Evolutionary conservation across 2,329 filamentous ascomycete species (phyloP).

Genomic region (Apiospora rasikravindrae): DNA sequence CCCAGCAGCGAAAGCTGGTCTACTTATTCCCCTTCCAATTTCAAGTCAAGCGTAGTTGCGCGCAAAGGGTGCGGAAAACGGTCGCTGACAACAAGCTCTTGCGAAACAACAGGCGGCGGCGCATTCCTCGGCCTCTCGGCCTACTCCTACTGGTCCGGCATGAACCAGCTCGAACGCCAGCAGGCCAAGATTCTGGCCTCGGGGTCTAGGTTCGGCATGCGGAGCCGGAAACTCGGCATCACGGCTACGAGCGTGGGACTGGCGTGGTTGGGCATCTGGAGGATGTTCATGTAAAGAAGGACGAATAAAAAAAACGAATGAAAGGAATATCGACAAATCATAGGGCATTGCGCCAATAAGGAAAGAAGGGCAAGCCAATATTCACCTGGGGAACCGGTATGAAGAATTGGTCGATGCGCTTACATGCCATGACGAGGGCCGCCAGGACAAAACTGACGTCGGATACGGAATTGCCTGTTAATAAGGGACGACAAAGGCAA

Average conservation of each 20-base stretch:
- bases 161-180: constrained; percentile 71
- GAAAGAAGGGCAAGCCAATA: not conserved
- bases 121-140: constrained; percentile 77
- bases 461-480: not conserved
- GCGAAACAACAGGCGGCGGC: constrained; percentile 67
- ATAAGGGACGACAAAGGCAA: not conserved
- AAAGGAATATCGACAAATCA: not conserved
- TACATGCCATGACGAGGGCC: not conserved
- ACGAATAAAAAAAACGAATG: not conserved
- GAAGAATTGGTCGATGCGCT: not conserved
- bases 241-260: constrained; percentile 70
- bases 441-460: not conserved
- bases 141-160: constrained; percentile 80
- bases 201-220: constrained; percentile 74
- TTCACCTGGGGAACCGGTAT: not conserved
- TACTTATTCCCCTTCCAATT: not conserved
- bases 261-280: constrained; percentile 73
- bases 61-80: not conserved
- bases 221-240: constrained; percentile 71
- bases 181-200: constrained; percentile 69
- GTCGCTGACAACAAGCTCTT: not conserved
- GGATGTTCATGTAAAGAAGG: constrained; percentile 59
- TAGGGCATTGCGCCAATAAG: not conserved
- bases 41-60: not conserved
- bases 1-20: not conserved